These are phyloP conservation scores for Trichoderma reesei DNA, from an alignment of 495 filamentous ascomycete species.

Conservation along the genomic window DNA sequence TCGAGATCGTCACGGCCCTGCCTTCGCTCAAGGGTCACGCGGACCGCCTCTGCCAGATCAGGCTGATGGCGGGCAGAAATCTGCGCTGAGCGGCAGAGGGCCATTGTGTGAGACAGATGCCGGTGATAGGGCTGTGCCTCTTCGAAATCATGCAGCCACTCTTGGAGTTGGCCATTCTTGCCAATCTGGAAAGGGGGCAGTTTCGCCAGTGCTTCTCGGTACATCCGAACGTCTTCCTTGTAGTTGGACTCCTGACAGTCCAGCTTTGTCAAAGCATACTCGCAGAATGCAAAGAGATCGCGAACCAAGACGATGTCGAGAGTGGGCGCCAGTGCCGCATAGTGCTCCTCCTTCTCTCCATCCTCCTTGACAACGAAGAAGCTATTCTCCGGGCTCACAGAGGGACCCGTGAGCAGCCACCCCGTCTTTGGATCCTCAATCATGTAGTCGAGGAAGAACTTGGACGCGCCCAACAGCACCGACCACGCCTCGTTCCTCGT, in stretches of 20 bases:
- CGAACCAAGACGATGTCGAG: slow-evolving; percentile 35
- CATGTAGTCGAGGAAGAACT: slow-evolving; percentile 37
- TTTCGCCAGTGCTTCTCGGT: slow-evolving; percentile 16
- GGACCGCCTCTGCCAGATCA: slow-evolving; percentile 25
- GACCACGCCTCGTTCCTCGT: slow-evolving; percentile 22
- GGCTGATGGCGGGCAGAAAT: slow-evolving; percentile 15
- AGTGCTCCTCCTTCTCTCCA: slow-evolving; percentile 11
- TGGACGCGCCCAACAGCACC: slow-evolving; percentile 28
- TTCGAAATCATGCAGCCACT: slow-evolving; percentile 33
- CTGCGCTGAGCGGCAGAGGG: slow-evolving; percentile 23
- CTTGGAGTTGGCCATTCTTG: slow-evolving; percentile 32
- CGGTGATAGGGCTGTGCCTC: slow-evolving; percentile 37
- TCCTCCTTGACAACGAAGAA: slow-evolving; percentile 16
- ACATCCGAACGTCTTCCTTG: background rate
- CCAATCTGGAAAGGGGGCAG: slow-evolving; percentile 33
- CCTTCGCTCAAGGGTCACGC: slow-evolving; percentile 29
- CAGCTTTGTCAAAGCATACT: slow-evolving; percentile 11
- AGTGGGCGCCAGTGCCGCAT: slow-evolving; percentile 25
- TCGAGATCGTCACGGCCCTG: slow-evolving; percentile 25
- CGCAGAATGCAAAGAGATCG: slow-evolving; percentile 28
- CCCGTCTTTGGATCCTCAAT: slow-evolving; percentile 23
- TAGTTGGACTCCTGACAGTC: background rate
- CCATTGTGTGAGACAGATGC: slow-evolving; percentile 38
- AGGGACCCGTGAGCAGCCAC: slow-evolving; percentile 28
- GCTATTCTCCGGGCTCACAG: slow-evolving; percentile 36